Evolutionary conservation across 129 eudicot species (phyloP).

Genomic region (Pseudognaphalium luteoalbum): DNA sequence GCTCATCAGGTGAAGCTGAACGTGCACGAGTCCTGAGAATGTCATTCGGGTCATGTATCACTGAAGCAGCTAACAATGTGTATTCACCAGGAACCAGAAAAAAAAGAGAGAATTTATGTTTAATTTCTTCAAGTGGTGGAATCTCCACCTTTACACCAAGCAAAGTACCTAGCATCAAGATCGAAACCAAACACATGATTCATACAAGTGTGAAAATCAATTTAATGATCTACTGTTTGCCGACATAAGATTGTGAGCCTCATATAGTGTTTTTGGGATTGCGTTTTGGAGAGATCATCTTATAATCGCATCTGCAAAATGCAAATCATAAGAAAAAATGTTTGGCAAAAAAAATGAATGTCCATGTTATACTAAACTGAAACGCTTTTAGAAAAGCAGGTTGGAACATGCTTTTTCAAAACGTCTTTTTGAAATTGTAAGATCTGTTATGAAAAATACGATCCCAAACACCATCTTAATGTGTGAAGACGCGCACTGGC

Average conservation of each 20-base stretch:
- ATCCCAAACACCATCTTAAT: too few species aligned
- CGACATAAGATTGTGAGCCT: neutral
- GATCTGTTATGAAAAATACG: too few species aligned
- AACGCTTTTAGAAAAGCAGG: too few species aligned
- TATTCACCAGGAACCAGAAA: conserved; percentile 93
- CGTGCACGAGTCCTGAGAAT: conserved; percentile 88
- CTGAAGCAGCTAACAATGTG: conserved; percentile 87
- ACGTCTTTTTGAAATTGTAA: too few species aligned
- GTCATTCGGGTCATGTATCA: conserved; percentile 85
- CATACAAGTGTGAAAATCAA: neutral
- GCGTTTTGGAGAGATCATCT: neutral
- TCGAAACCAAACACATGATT: conserved; percentile 4
- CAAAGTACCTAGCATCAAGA: conserved; percentile 57
- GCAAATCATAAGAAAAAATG: neutral
- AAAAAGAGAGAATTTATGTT: conserved; percentile 76
- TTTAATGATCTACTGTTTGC: neutral
- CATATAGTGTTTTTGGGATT: neutral
- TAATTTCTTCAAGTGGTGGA: conserved; percentile 82
- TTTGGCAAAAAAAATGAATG: neutral
- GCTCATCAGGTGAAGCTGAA: conserved; percentile 57
- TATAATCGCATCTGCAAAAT: neutral
- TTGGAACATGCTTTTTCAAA: too few species aligned
- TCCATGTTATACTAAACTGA: neutral
- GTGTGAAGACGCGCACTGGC: too few species aligned
- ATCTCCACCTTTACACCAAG: conserved; percentile 66